A percentile compares a stretch with the other conserved stretches of the same genome.
Conservation (phyloP, 345 rosid species). For the Citrus inodora region DNA sequence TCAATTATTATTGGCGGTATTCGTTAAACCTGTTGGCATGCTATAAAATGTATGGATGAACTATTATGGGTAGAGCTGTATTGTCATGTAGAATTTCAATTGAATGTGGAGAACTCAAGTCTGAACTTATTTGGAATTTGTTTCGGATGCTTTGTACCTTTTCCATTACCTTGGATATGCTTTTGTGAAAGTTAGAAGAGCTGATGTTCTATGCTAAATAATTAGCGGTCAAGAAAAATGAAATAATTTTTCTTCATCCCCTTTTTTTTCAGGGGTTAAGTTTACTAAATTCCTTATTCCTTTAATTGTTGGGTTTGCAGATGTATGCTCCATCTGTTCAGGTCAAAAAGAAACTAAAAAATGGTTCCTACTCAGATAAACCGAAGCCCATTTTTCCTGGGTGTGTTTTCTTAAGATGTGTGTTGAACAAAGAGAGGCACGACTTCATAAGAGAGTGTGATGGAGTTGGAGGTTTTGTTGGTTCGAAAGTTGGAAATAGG, state of each 20-base stretch:
- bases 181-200: background rate
- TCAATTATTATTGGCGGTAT: too few relatives aligned
- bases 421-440: conserved; percentile 80
- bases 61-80: too few relatives aligned
- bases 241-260: background rate
- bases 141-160: background rate
- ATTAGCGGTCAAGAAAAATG: background rate
- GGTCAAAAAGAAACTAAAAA: conserved; percentile 65
- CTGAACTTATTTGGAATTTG: background rate
- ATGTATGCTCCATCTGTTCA: conserved; percentile 73
- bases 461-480: conserved; percentile 82
- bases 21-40: too few relatives aligned
- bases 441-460: conserved; percentile 65
- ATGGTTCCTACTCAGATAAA: conserved; percentile 58
- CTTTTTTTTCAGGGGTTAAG: background rate
- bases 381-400: conserved; percentile 72
- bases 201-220: background rate
- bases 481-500: conserved; percentile 80
- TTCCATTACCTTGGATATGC: background rate
- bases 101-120: background rate
- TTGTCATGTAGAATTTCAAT: background rate
- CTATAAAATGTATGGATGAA: too few relatives aligned
- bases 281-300: background rate
- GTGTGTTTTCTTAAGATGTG: conserved; percentile 68
- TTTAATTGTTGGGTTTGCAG: conserved; percentile 33